Evolutionary conservation across 257 asterid species (phyloP).

Genomic region (Verbena officinalis): DNA sequence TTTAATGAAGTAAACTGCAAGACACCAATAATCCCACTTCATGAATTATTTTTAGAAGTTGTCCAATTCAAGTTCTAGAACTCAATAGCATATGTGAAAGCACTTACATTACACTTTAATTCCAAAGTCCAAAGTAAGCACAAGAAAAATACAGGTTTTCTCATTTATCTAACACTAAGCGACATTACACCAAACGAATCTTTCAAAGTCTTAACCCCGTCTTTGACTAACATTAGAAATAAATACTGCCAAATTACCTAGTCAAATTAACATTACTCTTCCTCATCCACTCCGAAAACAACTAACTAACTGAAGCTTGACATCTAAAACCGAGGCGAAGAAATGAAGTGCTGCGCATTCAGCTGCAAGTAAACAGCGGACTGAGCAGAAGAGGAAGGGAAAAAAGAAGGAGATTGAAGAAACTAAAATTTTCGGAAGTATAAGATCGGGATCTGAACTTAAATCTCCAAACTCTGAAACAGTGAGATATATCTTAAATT

Average conservation of each 20-base stretch:
- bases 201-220: constrained; percentile 24
- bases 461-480: constrained; percentile 14
- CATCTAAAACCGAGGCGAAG: constrained; percentile 13
- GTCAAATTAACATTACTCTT: constrained; percentile 30
- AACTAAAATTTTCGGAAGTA: constrained; percentile 21
- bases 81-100: constrained; percentile 5
- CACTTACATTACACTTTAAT: constrained; percentile 13
- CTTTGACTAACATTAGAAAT: constrained; percentile 31
- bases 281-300: constrained; percentile 28
- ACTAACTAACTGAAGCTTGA: constrained; percentile 20
- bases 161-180: constrained; percentile 26
- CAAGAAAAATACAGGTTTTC: constrained; percentile 21
- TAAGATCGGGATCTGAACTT: constrained; percentile 46
- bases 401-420: constrained; percentile 16
- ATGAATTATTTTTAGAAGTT: constrained; percentile 6
- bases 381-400: constrained; percentile 23
- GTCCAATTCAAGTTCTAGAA: constrained; percentile 26
- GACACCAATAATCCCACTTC: neutral
- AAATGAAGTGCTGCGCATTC: neutral
- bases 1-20: constrained; percentile 11
- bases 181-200: constrained; percentile 23
- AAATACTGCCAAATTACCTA: constrained; percentile 20
- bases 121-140: constrained; percentile 20
- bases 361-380: constrained; percentile 31
- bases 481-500: neutral